Conservation (phyloP, 1,139 yeast genomes). For the Geotrichum histeridarum region DNA sequence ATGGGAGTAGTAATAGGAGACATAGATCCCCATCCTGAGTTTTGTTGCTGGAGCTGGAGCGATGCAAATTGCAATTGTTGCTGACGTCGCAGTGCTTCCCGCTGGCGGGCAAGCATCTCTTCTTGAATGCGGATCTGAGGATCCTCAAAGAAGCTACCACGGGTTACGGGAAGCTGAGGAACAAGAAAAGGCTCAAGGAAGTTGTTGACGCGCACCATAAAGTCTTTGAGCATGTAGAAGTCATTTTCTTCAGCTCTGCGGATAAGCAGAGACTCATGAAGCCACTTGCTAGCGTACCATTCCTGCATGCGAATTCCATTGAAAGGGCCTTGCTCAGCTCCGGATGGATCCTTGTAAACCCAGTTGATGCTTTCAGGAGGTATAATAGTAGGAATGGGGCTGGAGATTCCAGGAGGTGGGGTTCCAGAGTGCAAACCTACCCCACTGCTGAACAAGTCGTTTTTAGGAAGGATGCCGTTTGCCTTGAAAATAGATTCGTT, state of each 20-base stretch:
- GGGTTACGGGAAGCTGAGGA: conserved; percentile 43
- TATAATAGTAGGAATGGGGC: conserved; percentile 23
- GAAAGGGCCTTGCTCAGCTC: conserved; percentile 77
- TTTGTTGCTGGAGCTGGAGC: conserved; percentile 20
- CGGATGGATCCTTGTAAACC: conserved; percentile 68
- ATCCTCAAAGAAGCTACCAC: conserved; percentile 19
- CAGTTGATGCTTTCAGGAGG: conserved; percentile 52
- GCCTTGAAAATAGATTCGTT: conserved; percentile 12
- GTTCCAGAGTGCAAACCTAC: conserved; percentile 19
- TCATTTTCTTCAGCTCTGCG: conserved; percentile 45
- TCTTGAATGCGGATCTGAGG: conserved; percentile 22
- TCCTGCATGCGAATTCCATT: conserved; percentile 69
- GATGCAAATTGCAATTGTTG: conserved; percentile 23
- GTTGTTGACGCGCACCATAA: conserved; percentile 43
- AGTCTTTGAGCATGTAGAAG: conserved; percentile 34
- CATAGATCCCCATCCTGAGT: conserved; percentile 20
- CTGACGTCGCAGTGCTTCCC: conserved; percentile 23
- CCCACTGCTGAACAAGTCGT: conserved; percentile 12
- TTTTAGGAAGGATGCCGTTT: conserved; percentile 14
- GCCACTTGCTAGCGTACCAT: conserved; percentile 65
- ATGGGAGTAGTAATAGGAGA: conserved; percentile 21
- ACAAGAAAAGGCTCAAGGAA: conserved; percentile 55
- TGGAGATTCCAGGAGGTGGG: conserved; percentile 31
- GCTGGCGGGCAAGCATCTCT: conserved; percentile 21
- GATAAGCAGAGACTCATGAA: conserved; percentile 51